Conservation (phyloP, 2,329 filamentous ascomycete species). For the Aspergillus tubingensis region DNA sequence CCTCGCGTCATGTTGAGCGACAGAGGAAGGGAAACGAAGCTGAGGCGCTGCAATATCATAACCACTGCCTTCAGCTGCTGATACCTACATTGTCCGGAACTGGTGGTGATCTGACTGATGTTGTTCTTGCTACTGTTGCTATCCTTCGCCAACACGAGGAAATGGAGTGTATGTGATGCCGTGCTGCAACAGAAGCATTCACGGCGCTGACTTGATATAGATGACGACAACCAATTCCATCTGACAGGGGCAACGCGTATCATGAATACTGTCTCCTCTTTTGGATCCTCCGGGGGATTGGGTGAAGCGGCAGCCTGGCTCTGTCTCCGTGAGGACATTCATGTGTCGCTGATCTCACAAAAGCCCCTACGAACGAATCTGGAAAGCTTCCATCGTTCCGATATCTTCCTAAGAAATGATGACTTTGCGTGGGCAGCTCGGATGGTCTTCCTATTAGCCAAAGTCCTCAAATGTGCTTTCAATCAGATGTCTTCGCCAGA, state of each 20-base stretch:
- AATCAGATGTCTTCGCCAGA: slow-evolving; percentile 5
- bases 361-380: slow-evolving; percentile 38
- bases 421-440: slow-evolving; percentile 41
- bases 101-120: slow-evolving; percentile 27
- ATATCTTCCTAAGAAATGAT: slow-evolving; percentile 34
- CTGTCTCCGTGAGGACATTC: slow-evolving; percentile 43
- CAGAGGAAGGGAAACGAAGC: slow-evolving; percentile 23
- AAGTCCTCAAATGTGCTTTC: slow-evolving; percentile 28
- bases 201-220: slow-evolving; percentile 15
- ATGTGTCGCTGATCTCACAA: slow-evolving; percentile 38
- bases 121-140: slow-evolving; percentile 35
- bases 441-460: slow-evolving; percentile 41
- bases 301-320: slow-evolving; percentile 45
- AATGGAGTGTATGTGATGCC: slow-evolving; percentile 28
- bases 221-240: slow-evolving; percentile 38
- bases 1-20: slow-evolving; percentile 36
- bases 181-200: background rate
- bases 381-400: slow-evolving; percentile 36
- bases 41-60: slow-evolving; percentile 38
- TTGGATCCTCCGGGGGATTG: slow-evolving; percentile 41
- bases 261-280: slow-evolving; percentile 39
- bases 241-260: slow-evolving; percentile 39
- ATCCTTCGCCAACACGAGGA: slow-evolving; percentile 41
- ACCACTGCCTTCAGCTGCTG: slow-evolving; percentile 35
- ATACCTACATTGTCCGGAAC: slow-evolving; percentile 36